These are phyloP conservation scores for Agaricus sinodeliciosus DNA, from an alignment of 768 basidiomycete species.

Conservation along the genomic window DNA sequence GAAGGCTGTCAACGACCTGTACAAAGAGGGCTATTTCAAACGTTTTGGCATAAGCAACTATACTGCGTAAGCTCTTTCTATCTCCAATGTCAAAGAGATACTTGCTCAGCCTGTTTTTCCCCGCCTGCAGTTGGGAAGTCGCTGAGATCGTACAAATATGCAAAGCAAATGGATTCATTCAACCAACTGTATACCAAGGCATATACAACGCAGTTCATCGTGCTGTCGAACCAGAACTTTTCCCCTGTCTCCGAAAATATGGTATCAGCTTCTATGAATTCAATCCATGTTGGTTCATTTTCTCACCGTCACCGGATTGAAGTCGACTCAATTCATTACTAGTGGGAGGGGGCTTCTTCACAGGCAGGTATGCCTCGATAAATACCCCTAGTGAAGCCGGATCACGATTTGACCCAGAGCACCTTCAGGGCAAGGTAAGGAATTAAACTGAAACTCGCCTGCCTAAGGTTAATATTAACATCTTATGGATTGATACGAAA, in stretches of 20 bases:
- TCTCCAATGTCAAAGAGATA: background rate
- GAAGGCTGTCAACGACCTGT: background rate
- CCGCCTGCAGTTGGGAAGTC: background rate
- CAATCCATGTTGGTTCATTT: conserved; percentile 37
- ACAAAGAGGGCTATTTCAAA: background rate
- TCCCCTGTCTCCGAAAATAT: conserved; percentile 53
- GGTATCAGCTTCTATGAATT: conserved; percentile 51
- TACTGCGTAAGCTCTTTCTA: background rate
- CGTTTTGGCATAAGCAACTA: background rate
- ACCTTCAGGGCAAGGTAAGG: conserved; percentile 39
- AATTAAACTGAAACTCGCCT: background rate
- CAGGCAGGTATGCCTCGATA: conserved; percentile 39
- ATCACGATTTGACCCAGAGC: conserved; percentile 48
- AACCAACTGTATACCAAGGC: conserved; percentile 50
- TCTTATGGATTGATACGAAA: too few species aligned
- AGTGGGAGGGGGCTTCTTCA: conserved; percentile 58
- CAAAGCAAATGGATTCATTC: conserved; percentile 44
- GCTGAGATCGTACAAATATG: conserved; percentile 42
- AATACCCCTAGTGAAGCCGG: conserved; percentile 39
- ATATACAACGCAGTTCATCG: conserved; percentile 37
- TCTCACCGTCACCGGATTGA: background rate
- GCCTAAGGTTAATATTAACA: background rate
- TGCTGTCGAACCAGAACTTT: conserved; percentile 34
- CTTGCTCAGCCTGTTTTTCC: background rate
- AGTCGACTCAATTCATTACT: conserved; percentile 10